Evolutionary conservation across 805 yeast genomes (phyloP).

Genomic region (Debaryomyces castellii): DNA sequence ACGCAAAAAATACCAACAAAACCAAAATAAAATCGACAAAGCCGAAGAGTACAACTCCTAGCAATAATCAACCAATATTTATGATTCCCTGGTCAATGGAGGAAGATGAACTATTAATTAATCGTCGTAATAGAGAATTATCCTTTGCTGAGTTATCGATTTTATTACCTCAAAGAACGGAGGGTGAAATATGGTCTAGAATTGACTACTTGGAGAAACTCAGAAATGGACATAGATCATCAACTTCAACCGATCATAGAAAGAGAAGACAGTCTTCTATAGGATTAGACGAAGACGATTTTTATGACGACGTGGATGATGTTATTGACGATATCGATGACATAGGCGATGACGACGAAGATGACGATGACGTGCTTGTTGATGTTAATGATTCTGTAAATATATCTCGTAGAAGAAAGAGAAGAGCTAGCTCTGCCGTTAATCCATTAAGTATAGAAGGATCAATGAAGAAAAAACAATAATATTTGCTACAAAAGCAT

Average conservation of each 20-base stretch:
- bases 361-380: conserved; percentile 29
- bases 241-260: conserved; percentile 24
- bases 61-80: conserved; percentile 14
- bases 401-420: conserved; percentile 23
- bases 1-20: conserved; percentile 1
- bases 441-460: conserved; percentile 32
- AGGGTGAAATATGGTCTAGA: conserved; percentile 68
- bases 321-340: conserved; percentile 35
- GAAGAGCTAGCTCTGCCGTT: conserved; percentile 44
- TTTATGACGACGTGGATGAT: conserved; percentile 41
- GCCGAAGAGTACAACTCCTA: conserved; percentile 2
- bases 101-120: conserved; percentile 67
- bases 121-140: conserved; percentile 56
- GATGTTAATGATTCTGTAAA: conserved; percentile 35
- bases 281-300: conserved; percentile 44
- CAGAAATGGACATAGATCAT: conserved; percentile 30
- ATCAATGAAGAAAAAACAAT: conserved; percentile 1
- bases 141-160: conserved; percentile 73
- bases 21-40: conserved; percentile 6
- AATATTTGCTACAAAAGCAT: not conserved
- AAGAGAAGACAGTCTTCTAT: conserved; percentile 39
- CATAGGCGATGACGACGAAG: conserved; percentile 33
- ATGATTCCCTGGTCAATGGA: conserved; percentile 55
- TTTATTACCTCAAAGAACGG: conserved; percentile 69
- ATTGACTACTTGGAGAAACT: conserved; percentile 47